Evolutionary conservation across 129 eudicot species (phyloP).

Genomic region (Escallonia herrerae): DNA sequence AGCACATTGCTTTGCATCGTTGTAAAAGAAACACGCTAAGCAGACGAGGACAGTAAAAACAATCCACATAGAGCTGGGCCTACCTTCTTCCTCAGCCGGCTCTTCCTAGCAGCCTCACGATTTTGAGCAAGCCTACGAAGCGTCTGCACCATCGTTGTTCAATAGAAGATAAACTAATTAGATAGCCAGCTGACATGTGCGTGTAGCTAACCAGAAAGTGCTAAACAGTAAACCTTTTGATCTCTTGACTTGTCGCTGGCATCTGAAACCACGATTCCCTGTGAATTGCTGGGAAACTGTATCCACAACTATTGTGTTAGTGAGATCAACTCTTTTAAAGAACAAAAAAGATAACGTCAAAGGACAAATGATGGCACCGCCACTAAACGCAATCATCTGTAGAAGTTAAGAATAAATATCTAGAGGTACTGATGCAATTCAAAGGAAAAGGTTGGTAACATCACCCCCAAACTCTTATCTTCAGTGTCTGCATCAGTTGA

Average conservation of each 20-base stretch:
- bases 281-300: constrained; percentile 52
- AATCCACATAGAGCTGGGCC: constrained; percentile 7
- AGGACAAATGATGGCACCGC: neutral
- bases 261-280: constrained; percentile 61
- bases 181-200: neutral
- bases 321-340: constrained; percentile 1
- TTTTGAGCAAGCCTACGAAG: constrained; percentile 96
- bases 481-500: constrained; percentile 45
- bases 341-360: neutral
- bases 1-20: too few species aligned
- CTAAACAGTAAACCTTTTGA: constrained; percentile 54
- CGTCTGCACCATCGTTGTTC: constrained; percentile 36
- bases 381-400: constrained; percentile 5
- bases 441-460: constrained; percentile 1
- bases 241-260: constrained; percentile 86
- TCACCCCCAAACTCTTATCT: constrained; percentile 35
- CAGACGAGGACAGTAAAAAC: neutral
- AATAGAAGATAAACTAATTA: constrained; percentile 7
- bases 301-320: constrained; percentile 16
- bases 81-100: constrained; percentile 82
- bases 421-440: neutral
- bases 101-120: constrained; percentile 95
- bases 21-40: neutral
- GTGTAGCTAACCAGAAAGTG: constrained; percentile 5
- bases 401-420: neutral